Percentiles rank a stretch among this genome's conserved stretches.
phyloP scores from a whole-genome alignment of 2,329 filamentous ascomycete genomes.

The Colletotrichum shisoi region DNA sequence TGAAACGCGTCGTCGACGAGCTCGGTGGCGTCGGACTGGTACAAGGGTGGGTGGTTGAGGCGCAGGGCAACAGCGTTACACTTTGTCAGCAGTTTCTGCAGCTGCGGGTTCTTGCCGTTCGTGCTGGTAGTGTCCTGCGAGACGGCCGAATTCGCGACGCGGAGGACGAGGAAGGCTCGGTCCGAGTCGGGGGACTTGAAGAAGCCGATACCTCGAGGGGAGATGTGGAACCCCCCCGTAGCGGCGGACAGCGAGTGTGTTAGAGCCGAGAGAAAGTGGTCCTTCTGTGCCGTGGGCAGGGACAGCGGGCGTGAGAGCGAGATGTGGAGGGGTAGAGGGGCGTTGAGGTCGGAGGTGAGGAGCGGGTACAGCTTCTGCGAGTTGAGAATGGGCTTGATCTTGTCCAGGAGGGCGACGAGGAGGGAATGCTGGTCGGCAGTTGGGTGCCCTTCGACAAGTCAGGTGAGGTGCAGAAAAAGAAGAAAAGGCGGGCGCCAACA shows the following conservation, averaged over 20 bases:
- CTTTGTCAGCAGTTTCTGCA: constrained; percentile 69
- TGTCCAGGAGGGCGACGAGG: constrained; percentile 55
- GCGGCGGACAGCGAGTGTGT: constrained; percentile 53
- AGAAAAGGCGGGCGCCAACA: constrained; percentile 38
- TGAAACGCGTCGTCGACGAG: constrained; percentile 70
- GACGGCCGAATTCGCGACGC: constrained; percentile 53
- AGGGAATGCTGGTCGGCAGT: constrained; percentile 55
- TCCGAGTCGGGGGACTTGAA: constrained; percentile 64
- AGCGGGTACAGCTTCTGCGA: constrained; percentile 68
- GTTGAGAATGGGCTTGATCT: constrained; percentile 47
- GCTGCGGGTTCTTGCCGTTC: constrained; percentile 57
- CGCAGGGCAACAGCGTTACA: constrained; percentile 70
- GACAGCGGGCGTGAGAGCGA: constrained; percentile 85
- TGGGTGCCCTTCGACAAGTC: constrained; percentile 61
- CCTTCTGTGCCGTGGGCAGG: constrained; percentile 75
- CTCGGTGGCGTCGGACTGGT: constrained; percentile 52
- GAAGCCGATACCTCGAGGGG: constrained; percentile 55
- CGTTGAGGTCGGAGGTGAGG: constrained; percentile 78
- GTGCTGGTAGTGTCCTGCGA: constrained; percentile 24
- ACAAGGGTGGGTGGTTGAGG: constrained; percentile 76
- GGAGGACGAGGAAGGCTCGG: constrained; percentile 86
- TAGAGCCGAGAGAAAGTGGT: constrained; percentile 69
- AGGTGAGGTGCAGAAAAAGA: constrained; percentile 11
- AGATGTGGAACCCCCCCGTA: constrained; percentile 50
- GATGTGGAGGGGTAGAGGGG: constrained; percentile 83